Evolutionary conservation across 306 rosid species (phyloP), one percentile per base, ranked within the genome.

Genomic region (Echinosophora koreensis): DNA sequence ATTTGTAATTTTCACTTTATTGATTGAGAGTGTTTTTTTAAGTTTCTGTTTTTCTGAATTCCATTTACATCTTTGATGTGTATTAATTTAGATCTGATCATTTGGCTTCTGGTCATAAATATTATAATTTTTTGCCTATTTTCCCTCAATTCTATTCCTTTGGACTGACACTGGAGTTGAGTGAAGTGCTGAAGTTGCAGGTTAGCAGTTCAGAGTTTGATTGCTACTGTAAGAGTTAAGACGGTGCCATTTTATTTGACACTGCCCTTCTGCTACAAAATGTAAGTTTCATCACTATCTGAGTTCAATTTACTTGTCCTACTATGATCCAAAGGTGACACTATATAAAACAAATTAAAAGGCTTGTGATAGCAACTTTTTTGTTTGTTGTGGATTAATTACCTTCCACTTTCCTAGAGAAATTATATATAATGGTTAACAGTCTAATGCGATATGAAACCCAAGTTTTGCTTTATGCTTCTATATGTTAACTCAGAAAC

Each of bases 111-210:
- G 68, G 16, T 3, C 27, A 38, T 57, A 3, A 18, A 42, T 49
- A 30, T 41, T 66, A 0, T 12, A 5, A 8, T 3, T 75, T 69
- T 64, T 55, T 6, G 6, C 3, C 6, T 39, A 17, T 35, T 76
- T 30, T 71, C 12, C n/a, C 9, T 15, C 37, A 3, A 51, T 71
- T 63, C 3, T 7, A 15, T 69, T 71, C 47, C 47, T 71, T 67
- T 64, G 15, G 39, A 5, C 55, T 51, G 52, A 7, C 49, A 57
- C 42, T 69, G 41, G 61, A 69, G 38, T 69, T 42, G 35, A 16
- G 58, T 84, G 54, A 56, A 54, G 70, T 22, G 22, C 22, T 22
- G 22, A 22, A 22, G 22, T 71, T 83, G 85, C 85, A 86, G 92
- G 77, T 84, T 52, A 47, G 72, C 51, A 46, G 46, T 76, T 62